A percentile compares a stretch with the other conserved stretches of the same genome.
Conservation (phyloP, 371 early-diverging fungal genomes). For the Actinomortierella wolfii region DNA sequence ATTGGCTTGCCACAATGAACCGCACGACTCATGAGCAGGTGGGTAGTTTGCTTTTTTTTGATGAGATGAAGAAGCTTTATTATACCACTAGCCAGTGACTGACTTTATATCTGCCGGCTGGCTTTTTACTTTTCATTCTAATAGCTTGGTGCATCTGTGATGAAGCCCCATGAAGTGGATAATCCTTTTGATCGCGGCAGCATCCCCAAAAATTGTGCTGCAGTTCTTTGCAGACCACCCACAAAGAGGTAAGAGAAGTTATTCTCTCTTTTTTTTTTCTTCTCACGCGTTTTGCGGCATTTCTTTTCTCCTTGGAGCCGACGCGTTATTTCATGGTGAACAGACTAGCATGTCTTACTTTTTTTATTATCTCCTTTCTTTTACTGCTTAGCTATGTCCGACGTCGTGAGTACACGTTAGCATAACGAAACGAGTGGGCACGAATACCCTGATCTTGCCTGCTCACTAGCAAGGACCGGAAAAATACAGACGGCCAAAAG, state of each 20-base stretch:
- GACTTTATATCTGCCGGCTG: background rate
- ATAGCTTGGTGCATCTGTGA: constrained; percentile 55
- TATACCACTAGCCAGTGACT: background rate
- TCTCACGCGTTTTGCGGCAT: too few species aligned
- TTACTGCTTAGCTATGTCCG: constrained; percentile 28
- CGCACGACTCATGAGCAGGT: constrained; percentile 91
- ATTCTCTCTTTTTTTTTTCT: background rate
- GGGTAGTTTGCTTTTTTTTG: constrained; percentile 4
- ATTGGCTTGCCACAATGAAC: constrained; percentile 68
- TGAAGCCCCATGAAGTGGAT: constrained; percentile 49
- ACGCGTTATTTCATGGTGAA: background rate
- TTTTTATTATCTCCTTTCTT: background rate
- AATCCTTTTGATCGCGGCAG: constrained; percentile 59
- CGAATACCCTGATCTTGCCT: too few species aligned
- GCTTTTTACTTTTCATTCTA: constrained; percentile 3
- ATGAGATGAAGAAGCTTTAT: background rate
- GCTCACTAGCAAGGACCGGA: too few species aligned
- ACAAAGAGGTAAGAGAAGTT: constrained; percentile 54
- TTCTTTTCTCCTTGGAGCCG: background rate
- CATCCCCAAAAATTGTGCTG: constrained; percentile 54
- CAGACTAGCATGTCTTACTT: background rate
- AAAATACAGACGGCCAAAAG: too few species aligned
- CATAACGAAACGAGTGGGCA: background rate
- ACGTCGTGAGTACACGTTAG: constrained; percentile 23
- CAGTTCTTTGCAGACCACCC: constrained; percentile 62